Evolutionary conservation across 108 stramenopile genomes (phyloP), one percentile per base, ranked within the genome.

Genomic region (Craspedostauros australis): DNA sequence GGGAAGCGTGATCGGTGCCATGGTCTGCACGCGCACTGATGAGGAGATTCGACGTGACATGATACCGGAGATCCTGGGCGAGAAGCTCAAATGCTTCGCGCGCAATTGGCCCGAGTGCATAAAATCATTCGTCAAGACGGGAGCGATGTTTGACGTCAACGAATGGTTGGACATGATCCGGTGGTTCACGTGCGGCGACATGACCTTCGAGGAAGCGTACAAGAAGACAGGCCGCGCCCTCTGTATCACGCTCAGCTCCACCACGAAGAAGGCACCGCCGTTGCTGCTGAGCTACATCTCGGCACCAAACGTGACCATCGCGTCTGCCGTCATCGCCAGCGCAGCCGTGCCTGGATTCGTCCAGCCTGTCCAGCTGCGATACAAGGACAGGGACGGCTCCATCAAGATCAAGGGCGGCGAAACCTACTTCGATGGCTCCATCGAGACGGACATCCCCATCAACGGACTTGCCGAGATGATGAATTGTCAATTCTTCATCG

Each of bases 141-240:
- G 86, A 1, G 56, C 60, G 19, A 70, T 88, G 65, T 90, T 90
- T 54, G 76, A 83, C 34, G 54, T 68, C 27, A 73, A 88, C 15
- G 83, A 80, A 31, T 89, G 91, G 91, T 44, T 48, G n/a, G 51
- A 73, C 27, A 66, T 82, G 60, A 76, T 84, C 19, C 34, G 57
- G 46, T 89, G 80, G 82, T 84, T 91, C 54, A 87, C 89, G 18
- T 61, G 72, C 23, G 94, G 91, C 14, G 67, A 92, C 38, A 82
- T 86, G 72, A 99, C 98, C 0, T 97, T 99, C 57, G 78, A 83
- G 40, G 95, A 99, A 76, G 96, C 98, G 0, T 99, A 95, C 73
- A 84, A 78, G 49, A 90, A 95, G 50, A 97, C 97, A 8, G 96
- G 96, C 4, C 83, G 96, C 3, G 78, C 96, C 27, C 79, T 99